These are phyloP conservation scores for Coniochaeta ligniaria DNA, from an alignment of 2,329 filamentous ascomycete species.

Conservation along the genomic window DNA sequence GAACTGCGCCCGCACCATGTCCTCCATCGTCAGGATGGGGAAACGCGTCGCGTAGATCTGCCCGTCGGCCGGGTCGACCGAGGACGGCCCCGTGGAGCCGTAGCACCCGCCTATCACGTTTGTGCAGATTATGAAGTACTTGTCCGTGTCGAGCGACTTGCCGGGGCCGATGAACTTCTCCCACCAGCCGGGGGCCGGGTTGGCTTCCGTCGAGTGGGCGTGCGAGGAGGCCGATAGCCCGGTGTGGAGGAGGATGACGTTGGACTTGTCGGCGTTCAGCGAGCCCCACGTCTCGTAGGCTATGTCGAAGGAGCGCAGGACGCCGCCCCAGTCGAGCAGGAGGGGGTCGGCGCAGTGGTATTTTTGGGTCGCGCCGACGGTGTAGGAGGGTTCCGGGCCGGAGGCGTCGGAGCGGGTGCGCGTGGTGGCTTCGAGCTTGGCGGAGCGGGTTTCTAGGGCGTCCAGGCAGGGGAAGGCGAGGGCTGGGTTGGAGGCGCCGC, in stretches of 20 bases:
- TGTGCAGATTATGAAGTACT: conserved; percentile 90
- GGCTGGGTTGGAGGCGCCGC: conserved; percentile 64
- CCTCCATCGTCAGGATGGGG: conserved; percentile 89
- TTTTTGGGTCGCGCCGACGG: conserved; percentile 72
- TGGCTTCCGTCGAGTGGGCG: conserved; percentile 81
- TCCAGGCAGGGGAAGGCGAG: conserved; percentile 89
- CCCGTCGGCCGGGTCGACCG: conserved; percentile 80
- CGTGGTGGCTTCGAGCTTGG: conserved; percentile 52
- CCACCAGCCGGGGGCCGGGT: conserved; percentile 94
- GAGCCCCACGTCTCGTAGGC: conserved; percentile 91
- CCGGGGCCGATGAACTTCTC: conserved; percentile 95
- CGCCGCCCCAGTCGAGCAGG: conserved; percentile 88
- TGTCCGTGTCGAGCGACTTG: conserved; percentile 77
- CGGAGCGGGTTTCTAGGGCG: conserved; percentile 71
- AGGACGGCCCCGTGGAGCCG: conserved; percentile 86
- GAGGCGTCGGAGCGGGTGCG: conserved; percentile 48
- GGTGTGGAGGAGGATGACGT: conserved; percentile 87
- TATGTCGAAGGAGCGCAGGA: conserved; percentile 81
- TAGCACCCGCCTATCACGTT: conserved; percentile 96
- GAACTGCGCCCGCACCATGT: conserved; percentile 97
- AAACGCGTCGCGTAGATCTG: conserved; percentile 89
- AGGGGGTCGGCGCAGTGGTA: conserved; percentile 71
- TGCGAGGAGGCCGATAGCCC: conserved; percentile 96
- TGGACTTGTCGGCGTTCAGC: conserved; percentile 72
- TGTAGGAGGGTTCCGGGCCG: conserved; percentile 92